phyloP scores from a whole-genome alignment of 331 rosid species.

The Dryas integrifolia region DNA sequence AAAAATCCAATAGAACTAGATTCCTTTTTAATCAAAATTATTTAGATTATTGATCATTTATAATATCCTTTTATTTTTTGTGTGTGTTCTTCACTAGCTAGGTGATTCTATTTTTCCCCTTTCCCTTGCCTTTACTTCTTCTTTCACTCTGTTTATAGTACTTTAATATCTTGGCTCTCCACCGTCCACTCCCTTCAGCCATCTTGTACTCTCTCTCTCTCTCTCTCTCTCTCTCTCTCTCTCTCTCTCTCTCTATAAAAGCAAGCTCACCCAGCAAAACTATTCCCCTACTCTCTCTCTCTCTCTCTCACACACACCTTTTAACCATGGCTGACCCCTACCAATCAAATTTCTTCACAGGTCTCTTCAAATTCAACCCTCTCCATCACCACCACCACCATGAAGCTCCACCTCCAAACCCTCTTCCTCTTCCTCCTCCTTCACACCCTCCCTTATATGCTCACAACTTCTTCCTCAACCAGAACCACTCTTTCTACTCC shows the following conservation, averaged over 20 bases:
- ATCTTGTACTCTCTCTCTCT: constrained; percentile 62
- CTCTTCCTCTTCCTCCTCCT: constrained; percentile 12
- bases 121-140: constrained; percentile 22
- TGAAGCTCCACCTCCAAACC: constrained; percentile 10
- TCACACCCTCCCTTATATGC: constrained; percentile 6
- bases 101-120: constrained; percentile 6
- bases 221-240: constrained; percentile 16
- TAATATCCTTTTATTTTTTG: not conserved
- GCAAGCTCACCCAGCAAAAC: constrained; percentile 27
- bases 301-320: constrained; percentile 7
- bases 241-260: constrained; percentile 33
- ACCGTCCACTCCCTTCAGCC: constrained; percentile 71
- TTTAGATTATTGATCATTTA: not conserved
- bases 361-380: constrained; percentile 61
- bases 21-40: constrained; percentile 30
- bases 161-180: constrained; percentile 37
- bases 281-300: constrained; percentile 15
- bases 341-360: constrained; percentile 57
- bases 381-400: constrained; percentile 34
- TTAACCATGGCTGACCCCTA: constrained; percentile 77
- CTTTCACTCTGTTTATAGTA: constrained; percentile 25
- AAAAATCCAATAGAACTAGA: constrained; percentile 14
- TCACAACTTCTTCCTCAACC: constrained; percentile 32
- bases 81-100: not conserved
- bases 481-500: constrained; percentile 27